Conservation (phyloP, 2,329 filamentous ascomycete genomes). For the Colletotrichum magnum region DNA sequence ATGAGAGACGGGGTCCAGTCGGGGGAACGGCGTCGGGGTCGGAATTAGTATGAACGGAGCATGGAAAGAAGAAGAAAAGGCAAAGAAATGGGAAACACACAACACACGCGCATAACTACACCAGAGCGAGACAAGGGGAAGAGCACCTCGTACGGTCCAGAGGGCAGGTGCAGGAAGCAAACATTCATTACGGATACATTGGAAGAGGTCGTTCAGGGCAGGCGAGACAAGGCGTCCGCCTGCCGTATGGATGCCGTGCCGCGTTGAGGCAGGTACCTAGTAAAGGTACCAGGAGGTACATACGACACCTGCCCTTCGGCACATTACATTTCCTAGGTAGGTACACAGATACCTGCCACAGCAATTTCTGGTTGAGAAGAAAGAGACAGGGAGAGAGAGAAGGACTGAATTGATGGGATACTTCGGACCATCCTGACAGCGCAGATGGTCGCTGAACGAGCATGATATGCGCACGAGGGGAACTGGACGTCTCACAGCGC, state of each 20-base stretch:
- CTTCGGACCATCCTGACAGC: neutral
- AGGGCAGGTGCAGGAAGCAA: constrained; percentile 10
- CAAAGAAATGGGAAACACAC: neutral
- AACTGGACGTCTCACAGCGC: constrained; percentile 28
- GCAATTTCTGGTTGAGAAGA: no score
- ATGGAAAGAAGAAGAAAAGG: neutral
- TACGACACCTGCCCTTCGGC: no score
- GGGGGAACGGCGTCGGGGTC: no score
- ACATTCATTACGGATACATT: neutral
- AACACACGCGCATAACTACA: neutral
- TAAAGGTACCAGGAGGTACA: no score
- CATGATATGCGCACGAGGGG: constrained; percentile 24
- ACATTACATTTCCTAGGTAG: no score
- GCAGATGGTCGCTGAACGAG: constrained; percentile 12
- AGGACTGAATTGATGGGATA: no score
- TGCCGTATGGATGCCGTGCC: constrained; percentile 3
- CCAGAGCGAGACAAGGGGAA: neutral
- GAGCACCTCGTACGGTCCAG: neutral
- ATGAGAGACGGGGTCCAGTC: no score
- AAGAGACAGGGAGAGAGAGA: no score
- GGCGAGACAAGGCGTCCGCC: constrained; percentile 25
- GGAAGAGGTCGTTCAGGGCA: constrained; percentile 12
- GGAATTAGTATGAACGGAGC: no score
- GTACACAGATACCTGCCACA: no score
- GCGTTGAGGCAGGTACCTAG: neutral